A percentile compares a stretch with the other conserved stretches of the same genome.
Evolutionary conservation across 2,329 filamentous ascomycete genomes (phyloP).

Genomic region (Verruconis gallopava): DNA sequence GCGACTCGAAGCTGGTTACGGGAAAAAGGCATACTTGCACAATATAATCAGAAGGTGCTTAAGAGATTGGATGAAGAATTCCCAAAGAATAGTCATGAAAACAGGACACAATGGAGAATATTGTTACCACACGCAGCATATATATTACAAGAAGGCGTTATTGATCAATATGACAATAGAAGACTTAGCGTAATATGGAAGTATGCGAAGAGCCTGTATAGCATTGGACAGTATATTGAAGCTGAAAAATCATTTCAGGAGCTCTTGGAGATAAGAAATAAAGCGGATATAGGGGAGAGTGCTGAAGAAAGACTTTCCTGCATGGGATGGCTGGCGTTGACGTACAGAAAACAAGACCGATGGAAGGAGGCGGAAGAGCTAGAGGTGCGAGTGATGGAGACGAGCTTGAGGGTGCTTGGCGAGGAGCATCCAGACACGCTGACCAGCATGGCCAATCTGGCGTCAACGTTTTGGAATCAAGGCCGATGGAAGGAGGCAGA

Average conservation of each 20-base stretch:
- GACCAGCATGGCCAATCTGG: conserved; percentile 1
- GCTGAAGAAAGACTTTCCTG: conserved; percentile 4
- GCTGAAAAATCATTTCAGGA: background rate
- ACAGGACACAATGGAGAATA: background rate
- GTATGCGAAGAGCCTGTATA: background rate
- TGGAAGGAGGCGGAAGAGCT: conserved; percentile 11
- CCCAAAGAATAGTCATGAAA: background rate
- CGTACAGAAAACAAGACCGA: conserved; percentile 8
- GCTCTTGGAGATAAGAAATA: background rate
- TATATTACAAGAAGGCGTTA: background rate
- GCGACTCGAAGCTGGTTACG: conserved; percentile 14
- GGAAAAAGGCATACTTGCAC: background rate
- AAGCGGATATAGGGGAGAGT: background rate
- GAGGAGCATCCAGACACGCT: conserved; percentile 7
- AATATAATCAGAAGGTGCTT: background rate
- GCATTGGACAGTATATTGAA: background rate
- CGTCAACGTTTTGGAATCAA: conserved; percentile 1
- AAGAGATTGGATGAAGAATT: background rate
- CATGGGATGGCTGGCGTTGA: conserved; percentile 8
- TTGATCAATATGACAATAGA: background rate
- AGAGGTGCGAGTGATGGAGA: conserved; percentile 7
- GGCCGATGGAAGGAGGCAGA: conserved; percentile 10
- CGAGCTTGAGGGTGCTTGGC: conserved; percentile 6
- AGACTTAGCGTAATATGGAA: background rate
- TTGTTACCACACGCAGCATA: background rate